A percentile compares a stretch with the other conserved stretches of the same genome.
Conservation (phyloP, 306 rosid genomes). For the Urtica urens region DNA sequence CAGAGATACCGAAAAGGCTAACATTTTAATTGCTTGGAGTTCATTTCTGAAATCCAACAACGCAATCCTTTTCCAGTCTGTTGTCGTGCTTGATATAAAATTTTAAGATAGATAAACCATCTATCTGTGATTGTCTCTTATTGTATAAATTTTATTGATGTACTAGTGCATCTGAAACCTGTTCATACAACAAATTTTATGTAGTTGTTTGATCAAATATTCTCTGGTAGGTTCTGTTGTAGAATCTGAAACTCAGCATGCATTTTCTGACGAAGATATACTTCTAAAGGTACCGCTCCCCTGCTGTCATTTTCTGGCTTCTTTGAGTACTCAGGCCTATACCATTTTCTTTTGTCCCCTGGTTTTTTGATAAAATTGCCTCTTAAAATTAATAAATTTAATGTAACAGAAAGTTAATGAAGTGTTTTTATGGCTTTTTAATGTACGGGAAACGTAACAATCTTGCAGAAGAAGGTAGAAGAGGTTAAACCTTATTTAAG, state of each 20-base stretch:
- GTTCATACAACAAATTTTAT: too few relatives aligned
- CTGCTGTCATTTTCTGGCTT: background rate
- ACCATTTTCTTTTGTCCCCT: background rate
- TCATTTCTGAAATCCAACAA: too few relatives aligned
- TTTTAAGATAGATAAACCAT: too few relatives aligned
- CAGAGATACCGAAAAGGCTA: background rate
- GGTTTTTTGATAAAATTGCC: too few relatives aligned
- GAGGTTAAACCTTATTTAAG: conserved; percentile 56
- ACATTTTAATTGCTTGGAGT: background rate
- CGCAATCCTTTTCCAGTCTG: background rate
- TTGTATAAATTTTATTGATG: background rate
- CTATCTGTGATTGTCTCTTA: too few relatives aligned
- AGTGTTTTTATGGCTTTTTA: background rate
- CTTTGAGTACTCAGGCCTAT: background rate
- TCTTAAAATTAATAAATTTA: too few relatives aligned
- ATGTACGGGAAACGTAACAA: conserved; percentile 15
- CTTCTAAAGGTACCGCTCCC: conserved; percentile 28
- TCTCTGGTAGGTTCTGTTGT: conserved; percentile 25
- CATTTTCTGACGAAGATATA: conserved; percentile 24
- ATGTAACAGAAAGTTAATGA: background rate
- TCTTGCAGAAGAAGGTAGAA: conserved; percentile 64
- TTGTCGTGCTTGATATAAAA: too few relatives aligned
- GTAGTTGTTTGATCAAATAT: background rate
- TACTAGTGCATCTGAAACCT: background rate
- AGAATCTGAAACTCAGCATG: conserved; percentile 32